Base-by-base conservation (phyloP, 176 grass and related monocot species). In the Miscanthus lutarioriparius region DNA sequence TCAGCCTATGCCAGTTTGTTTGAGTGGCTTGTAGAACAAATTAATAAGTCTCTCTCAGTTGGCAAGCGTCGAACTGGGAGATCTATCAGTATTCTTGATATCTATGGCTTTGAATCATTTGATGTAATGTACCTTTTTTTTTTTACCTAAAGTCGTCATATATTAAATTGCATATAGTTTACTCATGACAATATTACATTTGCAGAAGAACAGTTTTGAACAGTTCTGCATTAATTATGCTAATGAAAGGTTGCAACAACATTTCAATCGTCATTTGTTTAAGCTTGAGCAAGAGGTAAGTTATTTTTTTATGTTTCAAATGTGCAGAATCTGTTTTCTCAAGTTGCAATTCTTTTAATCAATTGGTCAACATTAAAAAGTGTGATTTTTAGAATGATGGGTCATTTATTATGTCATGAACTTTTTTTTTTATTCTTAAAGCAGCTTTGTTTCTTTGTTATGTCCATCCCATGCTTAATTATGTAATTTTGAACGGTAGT, bases 191-290 rank as follows among this genome's bases (percentile, higher is more conserved):
- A 44, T 4, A 30, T 66, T n/a, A 61, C 26, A 77, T 74, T 78
- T 86, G 82, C 93, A 91, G 89, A 99, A 86, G 72, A 99, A 99
- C 75, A 95, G 93, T 70, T 99, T 99, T 72, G 96, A 99, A 92
- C 96, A 99, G 80, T 99, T 99, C 84, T 99, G 96, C 75, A 99
- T 99, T 76, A 99, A 99, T 79, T 99, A 96, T 86, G 91, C 96
- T 40, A 99, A 99, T 80, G 96, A 99, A 88, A 96, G 96, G 85
- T 83, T 99, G 26, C 96, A 99, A 43, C 96, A 99, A 85, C 93
- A 99, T 90, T 99, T 99, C 88, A 99, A 99, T 44, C 91, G 96
- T 36, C 96, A 99, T 78, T 83, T 99, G 91, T 99, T 99, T 84
- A 99, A 99, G 83, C 89, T 99, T 32, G 93, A 99, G 54, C 96